A percentile compares a stretch with the other conserved stretches of the same genome.
Evolutionary conservation across 2,329 filamentous ascomycete species (phyloP).

Genomic region (Talaromyces sp.): DNA sequence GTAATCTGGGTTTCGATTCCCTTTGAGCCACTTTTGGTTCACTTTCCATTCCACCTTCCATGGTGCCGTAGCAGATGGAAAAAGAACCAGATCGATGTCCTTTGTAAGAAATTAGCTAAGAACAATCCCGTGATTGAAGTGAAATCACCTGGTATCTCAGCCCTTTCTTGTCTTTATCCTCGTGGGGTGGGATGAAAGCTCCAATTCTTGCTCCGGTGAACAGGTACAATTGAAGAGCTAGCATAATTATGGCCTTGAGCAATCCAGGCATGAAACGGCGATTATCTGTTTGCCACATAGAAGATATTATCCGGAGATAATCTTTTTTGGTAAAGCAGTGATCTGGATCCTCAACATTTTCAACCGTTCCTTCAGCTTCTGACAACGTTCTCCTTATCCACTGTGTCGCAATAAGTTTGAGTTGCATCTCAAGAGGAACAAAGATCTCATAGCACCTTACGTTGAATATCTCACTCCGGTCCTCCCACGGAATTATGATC

Average conservation of each 20-base stretch:
- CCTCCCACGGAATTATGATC: slow-evolving; percentile 17
- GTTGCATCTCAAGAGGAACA: background rate
- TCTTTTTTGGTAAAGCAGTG: slow-evolving; percentile 18
- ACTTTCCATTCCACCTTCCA: slow-evolving; percentile 20
- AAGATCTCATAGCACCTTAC: slow-evolving; percentile 6
- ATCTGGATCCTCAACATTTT: slow-evolving; percentile 13
- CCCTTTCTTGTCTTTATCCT: background rate
- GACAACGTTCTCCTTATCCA: slow-evolving; percentile 17
- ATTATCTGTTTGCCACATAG: slow-evolving; percentile 15
- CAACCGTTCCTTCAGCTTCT: slow-evolving; percentile 10
- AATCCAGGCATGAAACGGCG: slow-evolving; percentile 13
- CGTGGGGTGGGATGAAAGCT: slow-evolving; percentile 15
- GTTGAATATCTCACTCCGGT: slow-evolving; percentile 15
- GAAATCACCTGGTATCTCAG: slow-evolving; percentile 5
- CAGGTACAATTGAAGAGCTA: slow-evolving; percentile 19
- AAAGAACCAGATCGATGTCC: slow-evolving; percentile 18
- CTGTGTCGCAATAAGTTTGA: slow-evolving; percentile 11
- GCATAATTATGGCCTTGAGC: slow-evolving; percentile 15
- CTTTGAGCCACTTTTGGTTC: slow-evolving; percentile 18
- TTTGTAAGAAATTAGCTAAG: slow-evolving; percentile 6
- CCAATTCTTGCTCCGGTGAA: slow-evolving; percentile 20
- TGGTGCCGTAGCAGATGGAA: slow-evolving; percentile 16
- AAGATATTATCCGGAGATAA: slow-evolving; percentile 12
- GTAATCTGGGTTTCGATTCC: slow-evolving; percentile 20
- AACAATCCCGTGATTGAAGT: background rate